These are phyloP conservation scores for Starmerella vitae DNA, from an alignment of 805 yeast species.

Conservation along the genomic window DNA sequence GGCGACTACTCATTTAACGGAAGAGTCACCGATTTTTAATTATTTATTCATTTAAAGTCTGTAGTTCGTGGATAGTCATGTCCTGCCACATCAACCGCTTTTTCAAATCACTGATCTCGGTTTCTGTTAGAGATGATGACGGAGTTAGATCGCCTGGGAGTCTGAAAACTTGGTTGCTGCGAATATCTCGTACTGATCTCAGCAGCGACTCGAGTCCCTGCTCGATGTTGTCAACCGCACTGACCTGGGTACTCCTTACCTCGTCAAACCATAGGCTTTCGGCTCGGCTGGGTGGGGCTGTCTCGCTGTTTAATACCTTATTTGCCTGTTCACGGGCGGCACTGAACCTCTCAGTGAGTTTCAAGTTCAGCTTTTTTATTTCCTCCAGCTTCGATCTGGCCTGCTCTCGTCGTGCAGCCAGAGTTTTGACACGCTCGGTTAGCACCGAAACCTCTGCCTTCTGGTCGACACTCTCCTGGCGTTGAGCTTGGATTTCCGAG, in stretches of 20 bases:
- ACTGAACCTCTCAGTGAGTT: slow-evolving; percentile 26
- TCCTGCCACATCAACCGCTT: slow-evolving; percentile 10
- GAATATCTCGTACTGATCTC: background rate
- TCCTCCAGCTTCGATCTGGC: slow-evolving; percentile 17
- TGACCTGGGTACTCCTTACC: slow-evolving; percentile 27
- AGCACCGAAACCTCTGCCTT: slow-evolving; percentile 24
- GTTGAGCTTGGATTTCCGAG: slow-evolving; percentile 30
- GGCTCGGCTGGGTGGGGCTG: slow-evolving; percentile 27
- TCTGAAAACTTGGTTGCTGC: background rate
- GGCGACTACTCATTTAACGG: slow-evolving; percentile 95
- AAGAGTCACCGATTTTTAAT: slow-evolving; percentile 81
- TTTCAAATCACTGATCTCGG: slow-evolving; percentile 4
- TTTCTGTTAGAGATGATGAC: background rate
- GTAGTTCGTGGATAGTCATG: slow-evolving; percentile 6
- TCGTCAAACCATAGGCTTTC: slow-evolving; percentile 39
- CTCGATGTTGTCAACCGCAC: slow-evolving; percentile 15
- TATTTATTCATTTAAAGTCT: background rate
- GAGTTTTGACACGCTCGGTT: slow-evolving; percentile 11
- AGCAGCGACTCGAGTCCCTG: slow-evolving; percentile 3
- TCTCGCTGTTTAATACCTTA: slow-evolving; percentile 14
- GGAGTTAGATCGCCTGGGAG: background rate
- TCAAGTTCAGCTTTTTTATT: slow-evolving; percentile 25
- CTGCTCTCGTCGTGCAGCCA: slow-evolving; percentile 4
- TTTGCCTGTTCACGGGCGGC: slow-evolving; percentile 19
- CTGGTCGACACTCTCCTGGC: slow-evolving; percentile 33